Percentiles rank a stretch among this genome's conserved stretches.
Evolutionary conservation across 176 grass and related monocot genomes (phyloP).

Genomic region (Canna indica): DNA sequence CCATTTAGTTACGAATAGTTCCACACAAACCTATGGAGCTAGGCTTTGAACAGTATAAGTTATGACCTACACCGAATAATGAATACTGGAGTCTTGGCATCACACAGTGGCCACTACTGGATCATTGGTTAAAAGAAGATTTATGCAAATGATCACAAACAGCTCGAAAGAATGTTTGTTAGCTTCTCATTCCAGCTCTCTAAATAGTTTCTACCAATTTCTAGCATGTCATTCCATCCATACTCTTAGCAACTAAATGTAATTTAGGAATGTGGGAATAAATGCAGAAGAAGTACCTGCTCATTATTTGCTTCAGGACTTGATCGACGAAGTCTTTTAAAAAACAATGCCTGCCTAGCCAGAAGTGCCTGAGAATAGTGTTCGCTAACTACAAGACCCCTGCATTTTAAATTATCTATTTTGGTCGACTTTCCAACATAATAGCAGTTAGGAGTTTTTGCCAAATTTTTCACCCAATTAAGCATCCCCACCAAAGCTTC

Average conservation of each 20-base stretch:
- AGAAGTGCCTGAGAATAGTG: neutral
- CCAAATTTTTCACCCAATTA: slow-evolving; percentile 32
- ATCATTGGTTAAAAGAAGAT: too few relatives aligned
- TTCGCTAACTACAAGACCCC: slow-evolving; percentile 1
- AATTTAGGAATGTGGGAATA: neutral
- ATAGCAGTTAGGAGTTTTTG: slow-evolving; percentile 16
- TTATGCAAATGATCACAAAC: too few relatives aligned
- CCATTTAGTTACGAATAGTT: too few relatives aligned
- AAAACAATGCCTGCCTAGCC: slow-evolving; percentile 14
- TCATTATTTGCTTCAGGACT: neutral
- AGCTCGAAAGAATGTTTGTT: neutral
- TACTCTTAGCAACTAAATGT: neutral
- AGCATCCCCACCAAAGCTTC: slow-evolving; percentile 36
- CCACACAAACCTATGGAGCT: too few relatives aligned
- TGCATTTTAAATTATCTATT: slow-evolving; percentile 1
- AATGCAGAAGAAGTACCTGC: slow-evolving; percentile 11
- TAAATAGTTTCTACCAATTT: neutral
- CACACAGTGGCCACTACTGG: too few relatives aligned
- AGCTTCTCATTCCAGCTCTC: neutral
- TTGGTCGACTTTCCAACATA: neutral
- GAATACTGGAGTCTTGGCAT: too few relatives aligned
- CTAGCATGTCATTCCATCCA: neutral
- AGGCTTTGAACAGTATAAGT: too few relatives aligned
- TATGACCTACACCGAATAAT: too few relatives aligned
- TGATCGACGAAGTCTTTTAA: neutral